Base-by-base conservation (phyloP, 179 eudicot species). In the Silene noctiflora region DNA sequence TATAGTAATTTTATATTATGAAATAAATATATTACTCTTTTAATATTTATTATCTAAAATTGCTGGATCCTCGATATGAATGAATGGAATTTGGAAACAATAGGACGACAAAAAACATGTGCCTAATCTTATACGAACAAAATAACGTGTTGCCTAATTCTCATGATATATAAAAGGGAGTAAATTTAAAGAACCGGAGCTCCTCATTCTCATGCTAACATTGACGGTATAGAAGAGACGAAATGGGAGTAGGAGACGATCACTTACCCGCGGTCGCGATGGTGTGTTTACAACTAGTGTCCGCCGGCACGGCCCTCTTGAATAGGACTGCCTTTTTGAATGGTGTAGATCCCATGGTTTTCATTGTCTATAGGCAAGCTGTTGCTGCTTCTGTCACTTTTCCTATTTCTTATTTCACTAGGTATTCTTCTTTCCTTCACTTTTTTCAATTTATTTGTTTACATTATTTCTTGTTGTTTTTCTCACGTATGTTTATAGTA, bases 321-420 rank as follows among this genome's bases (percentile, higher is more conserved):
- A 84, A 83, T 33, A 78, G 90, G 72, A 88, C 72, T 14, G 85
- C 89, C 24, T 82, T 89, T 6, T 67, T 85, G 25, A 74, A 89
- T 24, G 92, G 85, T 16, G 68, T 87, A 76, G 83, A 83, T 42
- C 84, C 90, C 1, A 76, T 82, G 58, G 87, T 90, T 1, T 89
- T 90, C 79, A 87, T 89, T 46, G 78, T 87, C 39, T 90, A 90
- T 60, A 82, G 96, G 67, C 92, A 89, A 81, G 79, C 83, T 71
- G 72, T 77, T 13, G 92, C 92, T 4, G 82, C 88, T 71, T 58
- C 80, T 74, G 80, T 86, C 67, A 85, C 89, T 31, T 77, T 83
- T 64, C 96, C 96, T 21, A 61, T 86, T 58, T 90, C 91, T 75
- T 81, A 61, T 72, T 74, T 88, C 75, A 16, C 79, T 25, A 33